A percentile compares a stretch with the other conserved stretches of the same genome.
These are phyloP conservation scores for Penicillium chermesinum DNA, from an alignment of 495 filamentous ascomycete species.

Conservation along the genomic window DNA sequence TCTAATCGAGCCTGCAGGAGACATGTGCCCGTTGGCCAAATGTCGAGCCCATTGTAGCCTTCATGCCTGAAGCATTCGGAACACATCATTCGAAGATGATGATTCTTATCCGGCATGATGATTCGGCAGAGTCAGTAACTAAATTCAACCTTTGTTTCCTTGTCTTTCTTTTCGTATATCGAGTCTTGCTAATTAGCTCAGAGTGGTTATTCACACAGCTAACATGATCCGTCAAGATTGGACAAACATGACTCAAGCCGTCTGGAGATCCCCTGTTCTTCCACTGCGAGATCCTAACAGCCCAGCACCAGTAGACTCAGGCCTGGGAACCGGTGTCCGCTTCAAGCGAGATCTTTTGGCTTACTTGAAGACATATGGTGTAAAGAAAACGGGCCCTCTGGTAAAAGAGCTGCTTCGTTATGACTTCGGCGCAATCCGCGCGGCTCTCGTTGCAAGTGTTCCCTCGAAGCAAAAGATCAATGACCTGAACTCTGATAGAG, in stretches of 20 bases:
- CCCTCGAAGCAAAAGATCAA: conserved; percentile 58
- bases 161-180: background rate
- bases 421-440: conserved; percentile 67
- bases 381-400: conserved; percentile 45
- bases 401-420: conserved; percentile 53
- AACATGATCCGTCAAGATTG: conserved; percentile 87
- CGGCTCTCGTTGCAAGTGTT: conserved; percentile 69
- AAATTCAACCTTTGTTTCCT: background rate
- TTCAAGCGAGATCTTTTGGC: conserved; percentile 74
- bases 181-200: conserved; percentile 11
- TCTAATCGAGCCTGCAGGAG: conserved; percentile 38
- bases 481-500: conserved; percentile 26
- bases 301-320: conserved; percentile 6
- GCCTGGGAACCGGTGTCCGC: conserved; percentile 55
- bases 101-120: conserved; percentile 71
- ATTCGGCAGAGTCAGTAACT: conserved; percentile 56
- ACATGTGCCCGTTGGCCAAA: conserved; percentile 59
- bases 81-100: conserved; percentile 91
- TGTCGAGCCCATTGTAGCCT: conserved; percentile 65
- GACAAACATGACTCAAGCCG: conserved; percentile 80
- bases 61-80: conserved; percentile 81
- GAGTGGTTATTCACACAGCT: conserved; percentile 78
- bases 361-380: conserved; percentile 68
- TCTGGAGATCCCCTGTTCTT: conserved; percentile 75
- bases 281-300: conserved; percentile 35